Base-by-base conservation (phyloP, 441 rosid species). In the Mallotus repandus region DNA sequence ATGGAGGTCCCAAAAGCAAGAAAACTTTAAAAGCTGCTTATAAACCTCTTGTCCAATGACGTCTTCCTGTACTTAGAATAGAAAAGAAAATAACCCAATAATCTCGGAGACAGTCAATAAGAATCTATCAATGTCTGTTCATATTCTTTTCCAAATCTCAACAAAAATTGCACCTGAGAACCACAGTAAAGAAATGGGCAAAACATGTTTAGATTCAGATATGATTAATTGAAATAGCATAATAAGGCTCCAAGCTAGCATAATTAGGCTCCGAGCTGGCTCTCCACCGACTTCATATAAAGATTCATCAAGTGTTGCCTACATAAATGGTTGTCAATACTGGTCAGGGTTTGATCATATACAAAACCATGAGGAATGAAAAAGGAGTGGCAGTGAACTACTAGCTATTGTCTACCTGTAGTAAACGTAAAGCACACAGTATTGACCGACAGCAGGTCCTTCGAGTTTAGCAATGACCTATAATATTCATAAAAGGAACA, bases 211-310 rank as follows among this genome's bases (percentile, higher is more conserved):
- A 80, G 38, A 72, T 53, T 69, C 25, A 75, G 52, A 29, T 14
- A 66, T 48, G 66, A 79, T 68, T 14, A 48, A 65, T 29, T 21
- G 48, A 81, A 78, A 72, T 70, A 79, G 46, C 25, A 64, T 35
- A 73, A 67, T 65, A 69, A 69, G 22, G 76, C 46, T 66, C 52
- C 46, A 22, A 71, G 60, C 45, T 41, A n/a, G n/a, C n/a, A 72
- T 90, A 96, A n/a, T n/a, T n/a, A n/a, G n/a, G n/a, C n/a, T n/a
- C n/a, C n/a, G n/a, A n/a, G n/a, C 99, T 90, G 93, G 88, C 86
- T 96, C 99, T 78, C 99, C 99, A 73, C 97, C 97, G 79, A 96
- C 98, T 84, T 96, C 99, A 83, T 96, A 96, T 66, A 96, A 83
- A 54, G 97, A 93, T 78, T 96, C 99, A 45, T 96, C 97, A 61